Evolutionary conservation across 2,329 filamentous ascomycete genomes (phyloP).

Genomic region (Emmonsia crescens): DNA sequence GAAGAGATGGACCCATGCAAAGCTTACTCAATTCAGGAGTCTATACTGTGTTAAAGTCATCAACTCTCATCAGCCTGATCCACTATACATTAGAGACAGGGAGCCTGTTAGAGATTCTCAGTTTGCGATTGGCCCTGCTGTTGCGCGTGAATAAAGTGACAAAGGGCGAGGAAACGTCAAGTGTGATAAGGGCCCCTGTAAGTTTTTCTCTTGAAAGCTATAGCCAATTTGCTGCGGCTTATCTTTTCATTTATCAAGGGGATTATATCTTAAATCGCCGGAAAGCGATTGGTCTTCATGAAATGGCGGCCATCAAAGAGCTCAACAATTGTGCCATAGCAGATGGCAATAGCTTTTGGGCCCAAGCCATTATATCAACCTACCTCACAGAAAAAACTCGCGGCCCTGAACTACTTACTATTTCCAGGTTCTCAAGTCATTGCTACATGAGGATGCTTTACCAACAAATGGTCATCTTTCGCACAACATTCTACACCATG

Average conservation of each 20-base stretch:
- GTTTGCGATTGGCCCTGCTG: too few relatives aligned
- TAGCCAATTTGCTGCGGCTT: too few relatives aligned
- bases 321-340: slow-evolving; percentile 2
- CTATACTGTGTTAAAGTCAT: background rate
- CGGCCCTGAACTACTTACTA: slow-evolving; percentile 18
- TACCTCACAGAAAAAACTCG: slow-evolving; percentile 17
- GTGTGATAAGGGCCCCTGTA: too few relatives aligned
- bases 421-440: slow-evolving; percentile 3
- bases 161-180: too few relatives aligned
- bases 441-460: slow-evolving; percentile 2
- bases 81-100: background rate
- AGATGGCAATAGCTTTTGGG: slow-evolving; percentile 7
- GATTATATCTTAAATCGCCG: too few relatives aligned
- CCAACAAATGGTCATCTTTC: slow-evolving; percentile 17
- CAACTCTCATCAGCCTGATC: background rate
- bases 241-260: too few relatives aligned
- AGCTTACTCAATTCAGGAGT: background rate
- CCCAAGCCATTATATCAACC: slow-evolving; percentile 16
- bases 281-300: slow-evolving; percentile 4
- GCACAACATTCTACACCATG: slow-evolving; percentile 22
- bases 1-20: background rate
- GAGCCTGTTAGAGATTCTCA: background rate
- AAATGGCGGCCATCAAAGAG: slow-evolving; percentile 1
- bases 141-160: too few relatives aligned
- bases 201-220: background rate